These are phyloP conservation scores for Claviceps arundinis DNA, from an alignment of 2,329 filamentous ascomycete species.

Conservation along the genomic window DNA sequence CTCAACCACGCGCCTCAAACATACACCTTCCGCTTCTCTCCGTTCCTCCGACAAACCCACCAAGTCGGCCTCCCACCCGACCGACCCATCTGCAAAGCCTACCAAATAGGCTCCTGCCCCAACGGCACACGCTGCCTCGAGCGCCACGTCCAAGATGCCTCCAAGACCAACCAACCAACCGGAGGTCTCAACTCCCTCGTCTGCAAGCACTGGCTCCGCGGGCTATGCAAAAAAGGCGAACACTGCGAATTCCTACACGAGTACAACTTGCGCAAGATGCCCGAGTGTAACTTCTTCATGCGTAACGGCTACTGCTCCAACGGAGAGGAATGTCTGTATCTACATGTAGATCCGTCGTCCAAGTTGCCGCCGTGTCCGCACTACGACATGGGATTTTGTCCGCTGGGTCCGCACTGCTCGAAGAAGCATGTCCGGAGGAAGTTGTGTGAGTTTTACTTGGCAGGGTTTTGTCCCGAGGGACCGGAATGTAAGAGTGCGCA, in stretches of 20 bases:
- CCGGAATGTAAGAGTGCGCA: slow-evolving; percentile 69
- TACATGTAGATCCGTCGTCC: slow-evolving; percentile 75
- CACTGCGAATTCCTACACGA: slow-evolving; percentile 97
- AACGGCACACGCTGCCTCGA: slow-evolving; percentile 75
- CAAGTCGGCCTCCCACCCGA: slow-evolving; percentile 71
- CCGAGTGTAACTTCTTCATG: slow-evolving; percentile 93
- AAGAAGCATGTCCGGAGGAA: slow-evolving; percentile 78
- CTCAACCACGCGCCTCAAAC: slow-evolving; percentile 40
- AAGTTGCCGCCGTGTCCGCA: slow-evolving; percentile 73
- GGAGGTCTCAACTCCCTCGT: slow-evolving; percentile 67
- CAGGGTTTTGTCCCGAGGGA: slow-evolving; percentile 85
- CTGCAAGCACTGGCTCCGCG: slow-evolving; percentile 97
- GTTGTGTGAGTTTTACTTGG: slow-evolving; percentile 75
- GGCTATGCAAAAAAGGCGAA: slow-evolving; percentile 94
- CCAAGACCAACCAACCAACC: slow-evolving; percentile 14
- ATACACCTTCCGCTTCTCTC: slow-evolving; percentile 71
- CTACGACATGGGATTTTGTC: slow-evolving; percentile 92
- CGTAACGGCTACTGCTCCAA: slow-evolving; percentile 91
- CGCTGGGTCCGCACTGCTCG: slow-evolving; percentile 71
- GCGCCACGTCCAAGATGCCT: slow-evolving; percentile 48
- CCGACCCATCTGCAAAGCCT: slow-evolving; percentile 74
- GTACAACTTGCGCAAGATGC: slow-evolving; percentile 96
- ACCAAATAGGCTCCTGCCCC: slow-evolving; percentile 74
- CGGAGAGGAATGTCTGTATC: slow-evolving; percentile 89
- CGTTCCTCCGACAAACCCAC: slow-evolving; percentile 72